These are phyloP conservation scores for Pneumocystis sp. DNA, from an alignment of 1,139 yeast genomes.

Conservation along the genomic window DNA sequence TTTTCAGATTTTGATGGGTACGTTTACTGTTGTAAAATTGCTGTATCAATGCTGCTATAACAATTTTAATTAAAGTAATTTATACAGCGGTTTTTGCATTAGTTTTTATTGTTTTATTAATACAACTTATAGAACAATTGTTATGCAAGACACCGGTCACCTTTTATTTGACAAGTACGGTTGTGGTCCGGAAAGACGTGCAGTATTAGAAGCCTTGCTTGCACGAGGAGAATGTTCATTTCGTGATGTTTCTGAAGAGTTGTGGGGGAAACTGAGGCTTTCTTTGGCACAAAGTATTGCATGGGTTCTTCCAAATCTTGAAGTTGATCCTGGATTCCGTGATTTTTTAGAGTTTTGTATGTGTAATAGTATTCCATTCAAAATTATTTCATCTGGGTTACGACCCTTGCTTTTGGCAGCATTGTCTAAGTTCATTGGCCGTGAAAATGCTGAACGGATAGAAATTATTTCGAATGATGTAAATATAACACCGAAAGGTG, in stretches of 20 bases:
- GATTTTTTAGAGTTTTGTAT: constrained; percentile 41
- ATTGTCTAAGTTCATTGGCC: constrained; percentile 44
- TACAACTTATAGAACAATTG: constrained; percentile 31
- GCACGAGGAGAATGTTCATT: constrained; percentile 26
- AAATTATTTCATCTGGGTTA: constrained; percentile 55
- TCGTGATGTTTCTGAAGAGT: constrained; percentile 30
- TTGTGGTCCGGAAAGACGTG: constrained; percentile 29
- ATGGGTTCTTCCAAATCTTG: constrained; percentile 36
- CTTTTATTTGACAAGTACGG: constrained; percentile 31
- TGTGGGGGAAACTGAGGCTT: constrained; percentile 32
- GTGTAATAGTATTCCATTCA: constrained; percentile 39
- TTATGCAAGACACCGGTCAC: constrained; percentile 34
- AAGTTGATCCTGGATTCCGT: constrained; percentile 47
- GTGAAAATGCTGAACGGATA: constrained; percentile 27
- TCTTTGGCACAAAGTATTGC: constrained; percentile 41
- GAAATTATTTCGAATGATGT: constrained; percentile 50
- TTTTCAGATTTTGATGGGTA: background rate
- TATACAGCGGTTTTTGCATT: too few species aligned
- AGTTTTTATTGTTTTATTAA: too few species aligned
- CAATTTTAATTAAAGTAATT: too few species aligned
- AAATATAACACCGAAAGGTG: constrained; percentile 28
- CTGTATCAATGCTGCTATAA: too few species aligned
- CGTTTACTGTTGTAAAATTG: too few species aligned
- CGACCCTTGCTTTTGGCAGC: constrained; percentile 47
- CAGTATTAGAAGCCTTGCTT: constrained; percentile 27